Evolutionary conservation across 2,329 filamentous ascomycete genomes (phyloP).

Genomic region (Claviceps maximensis): DNA sequence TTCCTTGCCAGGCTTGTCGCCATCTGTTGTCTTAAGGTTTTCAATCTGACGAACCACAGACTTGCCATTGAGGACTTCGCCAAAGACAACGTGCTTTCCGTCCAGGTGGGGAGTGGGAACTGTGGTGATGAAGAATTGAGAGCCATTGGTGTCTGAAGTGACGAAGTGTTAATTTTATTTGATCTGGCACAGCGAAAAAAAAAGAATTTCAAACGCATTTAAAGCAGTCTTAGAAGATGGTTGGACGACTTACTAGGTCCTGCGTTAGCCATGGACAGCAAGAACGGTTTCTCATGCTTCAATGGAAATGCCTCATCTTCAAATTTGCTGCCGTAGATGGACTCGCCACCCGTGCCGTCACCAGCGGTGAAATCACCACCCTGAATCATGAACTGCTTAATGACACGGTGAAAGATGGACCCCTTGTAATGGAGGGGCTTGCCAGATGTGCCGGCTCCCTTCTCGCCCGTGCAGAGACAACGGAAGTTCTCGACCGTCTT

Average conservation of each 20-base stretch:
- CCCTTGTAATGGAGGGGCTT: conserved; percentile 90
- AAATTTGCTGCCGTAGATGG: conserved; percentile 95
- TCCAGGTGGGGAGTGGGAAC: conserved; percentile 91
- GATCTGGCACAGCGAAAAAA: neutral
- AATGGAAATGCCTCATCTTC: conserved; percentile 89
- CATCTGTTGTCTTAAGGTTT: conserved; percentile 58
- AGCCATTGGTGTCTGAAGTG: conserved; percentile 70
- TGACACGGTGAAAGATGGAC: conserved; percentile 86
- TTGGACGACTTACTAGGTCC: conserved; percentile 56
- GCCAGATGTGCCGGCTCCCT: conserved; percentile 67
- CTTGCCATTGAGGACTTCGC: conserved; percentile 86
- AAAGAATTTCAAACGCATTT: too few species aligned
- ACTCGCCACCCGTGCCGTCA: conserved; percentile 91
- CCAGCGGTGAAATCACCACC: conserved; percentile 93
- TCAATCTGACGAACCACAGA: conserved; percentile 82
- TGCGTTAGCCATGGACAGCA: conserved; percentile 96
- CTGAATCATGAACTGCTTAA: conserved; percentile 94
- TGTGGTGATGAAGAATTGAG: conserved; percentile 96
- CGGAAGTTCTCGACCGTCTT: conserved; percentile 97
- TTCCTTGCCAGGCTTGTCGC: conserved; percentile 66
- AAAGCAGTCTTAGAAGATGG: neutral
- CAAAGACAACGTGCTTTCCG: conserved; percentile 94
- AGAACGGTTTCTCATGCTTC: conserved; percentile 86
- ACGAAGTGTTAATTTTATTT: conserved; percentile 3
- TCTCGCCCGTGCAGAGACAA: conserved; percentile 86